Percentiles rank a stretch among this genome's conserved stretches.
Conservation (phyloP, 2,329 filamentous ascomycete species). For the Trichoderma aggressivum region DNA sequence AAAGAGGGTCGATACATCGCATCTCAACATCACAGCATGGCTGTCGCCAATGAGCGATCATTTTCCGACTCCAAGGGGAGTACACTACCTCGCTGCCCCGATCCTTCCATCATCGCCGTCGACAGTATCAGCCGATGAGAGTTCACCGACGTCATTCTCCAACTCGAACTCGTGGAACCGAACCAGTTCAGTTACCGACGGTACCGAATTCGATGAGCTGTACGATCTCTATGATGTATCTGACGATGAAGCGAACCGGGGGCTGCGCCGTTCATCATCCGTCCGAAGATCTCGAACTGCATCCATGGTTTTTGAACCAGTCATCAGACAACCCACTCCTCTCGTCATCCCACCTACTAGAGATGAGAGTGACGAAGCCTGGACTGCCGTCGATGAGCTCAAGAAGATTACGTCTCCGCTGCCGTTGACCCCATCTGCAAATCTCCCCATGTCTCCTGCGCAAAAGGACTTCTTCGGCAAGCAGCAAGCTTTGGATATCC, state of each 20-base stretch:
- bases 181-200: slow-evolving; percentile 59
- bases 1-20: slow-evolving; percentile 34
- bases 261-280: slow-evolving; percentile 29
- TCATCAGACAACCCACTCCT: slow-evolving; percentile 38
- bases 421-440: slow-evolving; percentile 60
- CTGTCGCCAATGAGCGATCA: slow-evolving; percentile 59
- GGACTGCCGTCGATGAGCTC: slow-evolving; percentile 43
- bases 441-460: slow-evolving; percentile 72
- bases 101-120: slow-evolving; percentile 61
- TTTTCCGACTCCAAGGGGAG: slow-evolving; percentile 69
- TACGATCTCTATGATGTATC: slow-evolving; percentile 86
- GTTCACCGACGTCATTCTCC: slow-evolving; percentile 53
- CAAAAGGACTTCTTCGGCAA: slow-evolving; percentile 67
- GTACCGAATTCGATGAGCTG: slow-evolving; percentile 78
- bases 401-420: slow-evolving; percentile 57
- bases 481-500: slow-evolving; percentile 62
- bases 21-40: slow-evolving; percentile 56
- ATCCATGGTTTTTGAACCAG: slow-evolving; percentile 32
- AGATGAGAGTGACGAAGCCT: slow-evolving; percentile 36
- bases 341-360: slow-evolving; percentile 50
- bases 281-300: slow-evolving; percentile 40
- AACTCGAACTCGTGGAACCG: slow-evolving; percentile 61
- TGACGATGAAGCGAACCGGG: slow-evolving; percentile 33
- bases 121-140: slow-evolving; percentile 50
- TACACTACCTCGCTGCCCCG: slow-evolving; percentile 61